Evolutionary conservation across 257 asterid genomes (phyloP).

Genomic region (Forsythia suspensa): DNA sequence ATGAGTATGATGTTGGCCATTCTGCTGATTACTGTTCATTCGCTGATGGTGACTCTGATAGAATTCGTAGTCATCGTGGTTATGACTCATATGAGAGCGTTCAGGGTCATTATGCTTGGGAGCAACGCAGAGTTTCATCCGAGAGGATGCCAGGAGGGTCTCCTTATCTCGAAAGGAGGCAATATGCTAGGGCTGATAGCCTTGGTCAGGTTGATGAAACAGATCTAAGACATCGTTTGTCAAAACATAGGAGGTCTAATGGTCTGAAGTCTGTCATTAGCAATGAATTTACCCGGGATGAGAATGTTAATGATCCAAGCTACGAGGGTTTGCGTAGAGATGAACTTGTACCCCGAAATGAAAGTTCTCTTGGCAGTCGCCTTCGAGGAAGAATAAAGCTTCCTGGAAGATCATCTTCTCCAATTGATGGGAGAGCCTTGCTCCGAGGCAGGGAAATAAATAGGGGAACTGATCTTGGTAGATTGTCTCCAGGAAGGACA

Average conservation of each 20-base stretch:
- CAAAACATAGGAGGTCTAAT: constrained; percentile 55
- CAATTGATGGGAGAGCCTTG: constrained; percentile 22
- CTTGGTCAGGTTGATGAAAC: constrained; percentile 48
- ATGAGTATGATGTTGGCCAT: constrained; percentile 46
- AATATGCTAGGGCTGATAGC: constrained; percentile 40
- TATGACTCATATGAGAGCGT: constrained; percentile 46
- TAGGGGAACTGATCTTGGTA: constrained; percentile 45
- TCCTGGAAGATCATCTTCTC: constrained; percentile 55
- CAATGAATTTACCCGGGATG: constrained; percentile 52
- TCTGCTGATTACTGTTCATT: constrained; percentile 50
- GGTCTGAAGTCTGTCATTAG: constrained; percentile 80
- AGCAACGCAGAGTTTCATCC: constrained; percentile 51
- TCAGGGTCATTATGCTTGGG: constrained; percentile 52
- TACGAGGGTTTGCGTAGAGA: constrained; percentile 41
- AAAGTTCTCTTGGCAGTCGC: constrained; percentile 57
- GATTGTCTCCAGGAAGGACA: constrained; percentile 47
- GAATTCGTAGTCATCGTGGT: constrained; percentile 45
- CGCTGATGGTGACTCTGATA: constrained; percentile 45
- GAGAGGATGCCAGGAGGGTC: constrained; percentile 52
- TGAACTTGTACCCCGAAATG: constrained; percentile 35
- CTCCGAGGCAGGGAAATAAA: constrained; percentile 32
- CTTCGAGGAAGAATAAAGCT: constrained; percentile 71
- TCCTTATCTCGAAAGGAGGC: constrained; percentile 48
- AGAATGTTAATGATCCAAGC: constrained; percentile 38
- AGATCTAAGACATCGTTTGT: constrained; percentile 71